Base-by-base conservation (phyloP, 1,139 yeast genomes). In the Spencermartinsiella ligniputridi region DNA sequence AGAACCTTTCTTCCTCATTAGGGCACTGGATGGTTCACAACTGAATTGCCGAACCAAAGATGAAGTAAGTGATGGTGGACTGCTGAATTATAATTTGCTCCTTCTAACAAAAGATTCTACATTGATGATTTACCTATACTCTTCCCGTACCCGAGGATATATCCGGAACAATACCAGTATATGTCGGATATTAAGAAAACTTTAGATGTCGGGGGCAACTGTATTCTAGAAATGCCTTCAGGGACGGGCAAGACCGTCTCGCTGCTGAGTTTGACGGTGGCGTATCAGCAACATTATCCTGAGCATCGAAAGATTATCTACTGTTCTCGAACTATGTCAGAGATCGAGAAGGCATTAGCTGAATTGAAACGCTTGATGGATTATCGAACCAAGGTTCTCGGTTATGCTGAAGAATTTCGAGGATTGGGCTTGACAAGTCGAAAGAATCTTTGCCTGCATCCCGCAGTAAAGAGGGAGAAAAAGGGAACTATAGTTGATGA, bases 251-350 rank as follows among this genome's bases (percentile, higher is more conserved):
- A 92, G 63, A 92, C 99, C 34, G 86, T 92, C 3, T 89, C 97
- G 1, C 73, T 92, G 61, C 72, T 92, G 36, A 88, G 97, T 0
- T 68, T 92, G 36, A 88, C 97, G 0, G 88, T 92, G 41, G 96
- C 98, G 8, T 94, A 92, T 64, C 99, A 92, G 62, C 81, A 87
- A 86, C 86, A 80, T 65, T 89, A 89, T 63, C 96, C 97, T 4
- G 97, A 92, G 60, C 96, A 88, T 57, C 71, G 98, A 37, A 92
- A 92, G 70, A 81, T 92, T 55, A 87, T 92, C 4, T 92, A 92
- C 66, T 92, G 99, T 66, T 92, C 98, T 3, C 97, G 99, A 75
- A 92, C 99, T 30, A 92, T 92, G 98, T 87, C 97, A 8, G 99
- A 92, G 70, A 92, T 92, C 62, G 98, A 92, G 68, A 92, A 92